These are phyloP conservation scores for Pleurotus pulmonarius DNA, from an alignment of 768 basidiomycete genomes.

Conservation along the genomic window DNA sequence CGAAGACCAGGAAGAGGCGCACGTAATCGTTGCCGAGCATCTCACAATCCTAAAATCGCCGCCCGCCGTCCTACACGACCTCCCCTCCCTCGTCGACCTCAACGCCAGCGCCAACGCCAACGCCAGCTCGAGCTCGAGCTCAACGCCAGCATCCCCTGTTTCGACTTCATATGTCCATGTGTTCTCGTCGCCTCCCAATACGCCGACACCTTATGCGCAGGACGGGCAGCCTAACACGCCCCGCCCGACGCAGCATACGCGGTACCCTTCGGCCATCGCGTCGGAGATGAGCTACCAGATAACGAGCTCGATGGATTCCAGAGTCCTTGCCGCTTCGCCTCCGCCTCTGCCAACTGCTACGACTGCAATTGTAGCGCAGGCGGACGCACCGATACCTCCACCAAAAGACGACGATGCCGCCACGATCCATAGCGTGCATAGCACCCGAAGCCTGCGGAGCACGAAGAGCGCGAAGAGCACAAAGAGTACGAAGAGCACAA, in stretches of 20 bases:
- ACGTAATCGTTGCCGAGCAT: slow-evolving; percentile 46
- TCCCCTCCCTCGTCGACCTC: not conserved
- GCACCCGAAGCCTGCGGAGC: slow-evolving; percentile 29
- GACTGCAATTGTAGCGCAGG: not conserved
- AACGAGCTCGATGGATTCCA: not conserved
- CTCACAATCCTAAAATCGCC: slow-evolving; percentile 29
- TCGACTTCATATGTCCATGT: too few species aligned
- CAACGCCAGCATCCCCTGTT: too few species aligned
- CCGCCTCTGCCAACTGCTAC: not conserved
- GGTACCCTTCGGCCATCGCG: not conserved
- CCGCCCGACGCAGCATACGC: too few species aligned
- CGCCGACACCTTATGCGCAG: too few species aligned
- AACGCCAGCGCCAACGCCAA: not conserved
- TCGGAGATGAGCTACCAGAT: not conserved
- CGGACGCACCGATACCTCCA: not conserved
- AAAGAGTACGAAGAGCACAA: slow-evolving; percentile 26
- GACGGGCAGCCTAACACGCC: too few species aligned
- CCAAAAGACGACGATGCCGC: slow-evolving; percentile 12
- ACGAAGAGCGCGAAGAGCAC: slow-evolving; percentile 31
- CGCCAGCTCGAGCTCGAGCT: too few species aligned
- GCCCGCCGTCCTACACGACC: not conserved
- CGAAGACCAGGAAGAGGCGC: slow-evolving; percentile 22
- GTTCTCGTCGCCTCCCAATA: too few species aligned
- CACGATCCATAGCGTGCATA: slow-evolving; percentile 33
- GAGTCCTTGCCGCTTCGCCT: not conserved